Base-by-base conservation (phyloP, 495 filamentous ascomycete species). In the Cercophora sp. region DNA sequence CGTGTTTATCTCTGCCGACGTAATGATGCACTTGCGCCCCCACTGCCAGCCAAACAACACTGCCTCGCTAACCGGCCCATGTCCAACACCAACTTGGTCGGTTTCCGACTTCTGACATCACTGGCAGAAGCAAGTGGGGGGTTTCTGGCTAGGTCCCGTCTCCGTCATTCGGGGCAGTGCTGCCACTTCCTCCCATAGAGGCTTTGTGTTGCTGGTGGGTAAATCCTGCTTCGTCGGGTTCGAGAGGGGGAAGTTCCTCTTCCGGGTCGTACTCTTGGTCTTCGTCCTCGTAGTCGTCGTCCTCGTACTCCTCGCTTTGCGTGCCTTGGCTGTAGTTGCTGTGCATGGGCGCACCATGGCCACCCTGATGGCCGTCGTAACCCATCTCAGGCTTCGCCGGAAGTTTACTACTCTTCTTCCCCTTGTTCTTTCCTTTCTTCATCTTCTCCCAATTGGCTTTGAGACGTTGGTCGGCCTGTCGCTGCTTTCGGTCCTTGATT, bases 361-460 rank as follows among this genome's bases (percentile, higher is more conserved):
- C 46, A 37, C 67, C 69, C 23, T 58, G 52, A 13, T 58, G 51
- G 27, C 34, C 19, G 8, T 63, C 66, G 13, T 65, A 64, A 11
- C 53, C 51, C 3, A 71, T 61, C 32, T 46, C 47, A 67, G 85
- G 86, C 70, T 88, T 89, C 3, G 75, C 70, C 22, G 79, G 68
- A n/a, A 63, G 49, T 58, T 85, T 86, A 69, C 81, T 86, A 6
- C 78, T 80, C 36, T 80, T 83, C 66, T 78, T 81, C 72, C 83
- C 77, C 76, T 96, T 96, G 27, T 89, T 82, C 44, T 87, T 87
- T 64, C 94, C 96, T 83, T 91, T 91, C 74, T 95, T 95, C 26
- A 93, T 90, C 65, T 96, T 94, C 70, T 97, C 92, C 45, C 96
- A 70, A 36, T 96, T 75, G 23, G 91, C 78, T 51, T 85, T 80